phyloP scores from a whole-genome alignment of 2,329 filamentous ascomycete genomes.

The Akanthomyces muscarius region DNA sequence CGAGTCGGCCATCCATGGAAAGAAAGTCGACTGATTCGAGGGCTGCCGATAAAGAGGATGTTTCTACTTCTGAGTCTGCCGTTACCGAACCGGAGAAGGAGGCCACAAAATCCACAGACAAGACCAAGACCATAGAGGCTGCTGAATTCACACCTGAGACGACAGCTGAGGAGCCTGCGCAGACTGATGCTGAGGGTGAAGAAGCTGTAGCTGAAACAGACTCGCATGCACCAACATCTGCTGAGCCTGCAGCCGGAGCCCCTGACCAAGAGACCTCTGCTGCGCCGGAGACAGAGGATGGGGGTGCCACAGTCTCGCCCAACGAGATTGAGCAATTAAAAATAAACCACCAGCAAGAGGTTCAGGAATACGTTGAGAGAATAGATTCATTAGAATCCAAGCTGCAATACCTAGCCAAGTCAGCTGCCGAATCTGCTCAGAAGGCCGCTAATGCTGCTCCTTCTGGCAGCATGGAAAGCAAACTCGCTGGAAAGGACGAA shows the following conservation, averaged over 20 bases:
- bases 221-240: background rate
- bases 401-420: slow-evolving; percentile 78
- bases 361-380: slow-evolving; percentile 77
- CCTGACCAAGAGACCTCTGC: background rate
- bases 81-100: slow-evolving; percentile 18
- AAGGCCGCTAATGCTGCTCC: slow-evolving; percentile 59
- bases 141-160: background rate
- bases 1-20: slow-evolving; percentile 27
- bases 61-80: slow-evolving; percentile 20
- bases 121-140: background rate
- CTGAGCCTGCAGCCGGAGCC: background rate
- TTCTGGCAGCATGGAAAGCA: slow-evolving; percentile 66
- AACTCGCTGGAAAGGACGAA: slow-evolving; percentile 83
- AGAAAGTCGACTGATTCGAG: slow-evolving; percentile 29
- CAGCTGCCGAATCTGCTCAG: slow-evolving; percentile 72
- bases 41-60: slow-evolving; percentile 3
- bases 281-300: background rate
- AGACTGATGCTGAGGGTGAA: background rate
- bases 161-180: background rate
- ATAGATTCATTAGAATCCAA: slow-evolving; percentile 92
- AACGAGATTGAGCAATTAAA: slow-evolving; percentile 25
- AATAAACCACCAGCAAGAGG: slow-evolving; percentile 66
- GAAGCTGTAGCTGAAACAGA: background rate
- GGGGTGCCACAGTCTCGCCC: background rate
- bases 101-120: background rate